These are phyloP conservation scores for Sugiyamaella chiloensis DNA, from an alignment of 805 yeast genomes.

Conservation along the genomic window DNA sequence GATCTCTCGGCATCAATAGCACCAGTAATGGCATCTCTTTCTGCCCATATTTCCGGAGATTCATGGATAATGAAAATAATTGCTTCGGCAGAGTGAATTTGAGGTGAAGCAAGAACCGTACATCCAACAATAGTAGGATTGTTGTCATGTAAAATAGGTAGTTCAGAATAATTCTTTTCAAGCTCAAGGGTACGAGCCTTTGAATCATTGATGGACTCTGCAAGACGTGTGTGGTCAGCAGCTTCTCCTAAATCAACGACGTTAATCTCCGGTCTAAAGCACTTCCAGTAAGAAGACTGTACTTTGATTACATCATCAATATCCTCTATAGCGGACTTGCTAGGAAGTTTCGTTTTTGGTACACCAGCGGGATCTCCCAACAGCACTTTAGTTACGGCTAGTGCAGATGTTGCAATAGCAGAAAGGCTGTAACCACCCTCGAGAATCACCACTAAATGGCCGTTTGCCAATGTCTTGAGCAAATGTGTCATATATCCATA, in stretches of 20 bases:
- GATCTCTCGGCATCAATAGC: slow-evolving; percentile 69
- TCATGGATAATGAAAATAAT: slow-evolving; percentile 78
- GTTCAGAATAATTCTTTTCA: slow-evolving; percentile 55
- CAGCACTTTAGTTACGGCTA: slow-evolving; percentile 86
- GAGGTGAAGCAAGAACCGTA: slow-evolving; percentile 68
- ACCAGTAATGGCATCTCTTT: slow-evolving; percentile 75
- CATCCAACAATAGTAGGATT: slow-evolving; percentile 48
- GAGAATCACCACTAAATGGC: slow-evolving; percentile 80
- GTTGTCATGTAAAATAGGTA: slow-evolving; percentile 55
- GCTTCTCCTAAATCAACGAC: slow-evolving; percentile 19
- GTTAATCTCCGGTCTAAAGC: slow-evolving; percentile 62
- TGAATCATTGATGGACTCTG: slow-evolving; percentile 70
- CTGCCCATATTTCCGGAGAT: slow-evolving; percentile 90
- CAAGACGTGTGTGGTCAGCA: slow-evolving; percentile 9
- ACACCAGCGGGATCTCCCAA: slow-evolving; percentile 94
- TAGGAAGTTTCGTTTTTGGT: slow-evolving; percentile 62
- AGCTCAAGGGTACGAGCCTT: slow-evolving; percentile 56
- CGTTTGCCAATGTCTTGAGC: slow-evolving; percentile 82
- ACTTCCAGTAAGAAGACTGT: slow-evolving; percentile 86
- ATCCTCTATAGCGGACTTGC: slow-evolving; percentile 70
- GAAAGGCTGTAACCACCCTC: slow-evolving; percentile 98
- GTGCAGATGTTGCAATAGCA: slow-evolving; percentile 83
- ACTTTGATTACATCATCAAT: slow-evolving; percentile 74
- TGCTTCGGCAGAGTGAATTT: slow-evolving; percentile 56
- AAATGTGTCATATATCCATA: slow-evolving; percentile 95